These are phyloP conservation scores for Oryza meyeriana DNA, from an alignment of 176 grass and related monocot species.

Conservation along the genomic window DNA sequence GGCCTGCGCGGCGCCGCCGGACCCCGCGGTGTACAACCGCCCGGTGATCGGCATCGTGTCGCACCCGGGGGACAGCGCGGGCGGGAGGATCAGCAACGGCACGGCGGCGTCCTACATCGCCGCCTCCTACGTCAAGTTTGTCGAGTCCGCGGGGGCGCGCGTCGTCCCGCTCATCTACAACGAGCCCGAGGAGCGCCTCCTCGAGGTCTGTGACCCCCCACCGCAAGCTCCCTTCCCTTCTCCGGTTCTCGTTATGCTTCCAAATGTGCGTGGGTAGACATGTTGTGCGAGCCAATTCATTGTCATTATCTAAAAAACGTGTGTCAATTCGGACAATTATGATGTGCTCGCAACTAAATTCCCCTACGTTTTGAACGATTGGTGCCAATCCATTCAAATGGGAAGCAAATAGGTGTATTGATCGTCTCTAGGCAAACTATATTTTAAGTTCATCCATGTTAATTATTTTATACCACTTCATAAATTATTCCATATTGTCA, in stretches of 20 bases:
- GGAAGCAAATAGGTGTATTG: not conserved
- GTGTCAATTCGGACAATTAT: not conserved
- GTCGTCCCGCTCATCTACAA: conserved; percentile 89
- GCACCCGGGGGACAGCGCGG: conserved; percentile 78
- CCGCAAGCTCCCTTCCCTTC: no score
- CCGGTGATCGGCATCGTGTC: conserved; percentile 91
- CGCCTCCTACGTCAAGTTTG: conserved; percentile 88
- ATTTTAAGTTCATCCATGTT: not conserved
- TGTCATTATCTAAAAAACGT: not conserved
- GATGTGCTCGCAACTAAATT: not conserved
- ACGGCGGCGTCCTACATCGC: conserved; percentile 52
- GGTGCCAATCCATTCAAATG: not conserved
- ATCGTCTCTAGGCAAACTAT: not conserved
- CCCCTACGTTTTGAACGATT: not conserved
- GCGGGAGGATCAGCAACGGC: conserved; percentile 53
- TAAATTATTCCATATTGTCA: not conserved
- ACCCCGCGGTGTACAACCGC: conserved; percentile 53
- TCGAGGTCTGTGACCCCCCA: conserved; percentile 40
- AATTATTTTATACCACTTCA: not conserved
- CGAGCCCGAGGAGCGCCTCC: conserved; percentile 70
- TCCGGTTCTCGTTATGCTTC: not conserved
- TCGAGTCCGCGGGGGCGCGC: conserved; percentile 73
- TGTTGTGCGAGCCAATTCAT: not conserved
- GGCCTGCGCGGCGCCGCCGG: conserved; percentile 34
- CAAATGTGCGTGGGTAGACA: not conserved